Percentiles rank a stretch among this genome's conserved stretches.
Evolutionary conservation across 2,329 filamentous ascomycete genomes (phyloP).

Genomic region (Fusarium sublunatum): DNA sequence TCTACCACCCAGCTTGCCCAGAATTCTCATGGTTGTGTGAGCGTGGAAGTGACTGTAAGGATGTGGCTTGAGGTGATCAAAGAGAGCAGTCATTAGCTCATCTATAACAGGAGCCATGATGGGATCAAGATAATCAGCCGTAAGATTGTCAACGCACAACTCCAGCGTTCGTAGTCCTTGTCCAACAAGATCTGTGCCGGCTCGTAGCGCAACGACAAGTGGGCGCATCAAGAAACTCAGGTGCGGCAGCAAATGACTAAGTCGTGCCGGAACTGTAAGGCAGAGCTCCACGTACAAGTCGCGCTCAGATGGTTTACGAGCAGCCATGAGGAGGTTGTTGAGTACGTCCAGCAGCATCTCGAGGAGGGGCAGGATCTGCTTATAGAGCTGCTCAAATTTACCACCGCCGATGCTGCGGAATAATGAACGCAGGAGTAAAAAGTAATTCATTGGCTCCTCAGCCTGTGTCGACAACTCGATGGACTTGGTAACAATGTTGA

Average conservation of each 20-base stretch:
- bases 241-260: conserved; percentile 95
- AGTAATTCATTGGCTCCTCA: conserved; percentile 99
- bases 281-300: conserved; percentile 98
- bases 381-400: conserved; percentile 97
- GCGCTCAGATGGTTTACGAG: conserved; percentile 87
- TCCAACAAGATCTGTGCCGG: conserved; percentile 91
- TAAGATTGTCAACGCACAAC: conserved; percentile 97
- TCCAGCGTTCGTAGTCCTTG: conserved; percentile 94
- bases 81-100: conserved; percentile 96
- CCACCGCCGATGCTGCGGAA: conserved; percentile 98
- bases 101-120: conserved; percentile 99
- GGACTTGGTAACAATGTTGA: conserved; percentile 96
- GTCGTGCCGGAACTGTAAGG: conserved; percentile 90
- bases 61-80: conserved; percentile 92
- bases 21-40: conserved; percentile 96
- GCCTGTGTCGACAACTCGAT: conserved; percentile 96
- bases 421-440: conserved; percentile 88
- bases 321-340: conserved; percentile 91
- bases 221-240: conserved; percentile 97
- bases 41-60: conserved; percentile 98
- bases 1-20: conserved; percentile 94
- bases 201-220: conserved; percentile 91
- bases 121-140: conserved; percentile 95
- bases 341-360: conserved; percentile 98
- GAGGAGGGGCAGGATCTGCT: conserved; percentile 93